Conservation (phyloP, 768 basidiomycete species). For the Roridomyces roridus region DNA sequence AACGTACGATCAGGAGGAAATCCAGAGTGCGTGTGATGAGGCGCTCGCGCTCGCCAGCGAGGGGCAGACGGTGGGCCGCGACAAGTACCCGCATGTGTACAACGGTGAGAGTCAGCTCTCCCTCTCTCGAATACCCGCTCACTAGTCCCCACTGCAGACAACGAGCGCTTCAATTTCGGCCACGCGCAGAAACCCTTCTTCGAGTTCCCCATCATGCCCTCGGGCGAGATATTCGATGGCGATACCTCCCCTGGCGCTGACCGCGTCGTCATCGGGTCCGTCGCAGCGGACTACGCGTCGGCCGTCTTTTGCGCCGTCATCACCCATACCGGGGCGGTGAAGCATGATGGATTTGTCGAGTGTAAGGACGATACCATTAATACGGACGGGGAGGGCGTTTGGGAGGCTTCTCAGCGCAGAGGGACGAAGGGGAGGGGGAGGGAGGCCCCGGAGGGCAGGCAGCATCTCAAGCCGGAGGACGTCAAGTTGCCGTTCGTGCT, state of each 20-base stretch:
- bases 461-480: too few relatives aligned
- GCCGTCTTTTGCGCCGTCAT: slow-evolving; percentile 15
- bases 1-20: slow-evolving; percentile 4
- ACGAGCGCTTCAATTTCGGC: slow-evolving; percentile 11
- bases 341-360: slow-evolving; percentile 9
- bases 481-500: too few relatives aligned
- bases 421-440: too few relatives aligned
- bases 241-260: slow-evolving; percentile 34
- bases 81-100: slow-evolving; percentile 19
- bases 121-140: too few relatives aligned
- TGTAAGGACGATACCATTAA: slow-evolving; percentile 13
- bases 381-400: too few relatives aligned
- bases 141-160: neutral
- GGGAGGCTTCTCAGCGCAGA: too few relatives aligned
- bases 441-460: too few relatives aligned
- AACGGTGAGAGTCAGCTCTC: neutral
- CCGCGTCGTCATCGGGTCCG: slow-evolving; percentile 25
- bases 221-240: slow-evolving; percentile 23
- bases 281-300: slow-evolving; percentile 5
- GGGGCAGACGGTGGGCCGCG: slow-evolving; percentile 8
- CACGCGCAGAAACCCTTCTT: slow-evolving; percentile 14
- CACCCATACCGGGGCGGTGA: slow-evolving; percentile 9
- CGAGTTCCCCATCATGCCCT: slow-evolving; percentile 4
- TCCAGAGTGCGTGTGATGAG: slow-evolving; percentile 4
- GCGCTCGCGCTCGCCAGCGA: slow-evolving; percentile 12